Evolutionary conservation across 305 asterid genomes (phyloP).

Genomic region (Solanum hybrid): DNA sequence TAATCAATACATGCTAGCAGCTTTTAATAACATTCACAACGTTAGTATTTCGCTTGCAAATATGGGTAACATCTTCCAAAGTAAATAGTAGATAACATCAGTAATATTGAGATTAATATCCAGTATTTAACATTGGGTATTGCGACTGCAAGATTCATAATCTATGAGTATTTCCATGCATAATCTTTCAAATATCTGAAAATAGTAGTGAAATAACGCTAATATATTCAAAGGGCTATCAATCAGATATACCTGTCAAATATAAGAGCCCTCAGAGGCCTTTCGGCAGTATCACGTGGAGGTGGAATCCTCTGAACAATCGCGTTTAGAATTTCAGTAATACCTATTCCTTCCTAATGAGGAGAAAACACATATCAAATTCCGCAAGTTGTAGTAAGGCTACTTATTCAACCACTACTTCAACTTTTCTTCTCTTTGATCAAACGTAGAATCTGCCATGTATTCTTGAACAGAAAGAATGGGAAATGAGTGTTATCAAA

Average conservation of each 20-base stretch:
- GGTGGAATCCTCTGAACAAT: constrained; percentile 89
- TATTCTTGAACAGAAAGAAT: neutral
- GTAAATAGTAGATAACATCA: neutral
- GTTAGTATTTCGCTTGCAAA: neutral
- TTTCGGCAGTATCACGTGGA: constrained; percentile 62
- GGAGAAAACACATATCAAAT: constrained; percentile 8
- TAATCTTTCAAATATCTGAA: neutral
- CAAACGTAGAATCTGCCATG: neutral
- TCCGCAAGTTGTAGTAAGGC: neutral
- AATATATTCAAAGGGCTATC: neutral
- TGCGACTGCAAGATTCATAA: neutral
- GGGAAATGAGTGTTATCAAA: constrained; percentile 7
- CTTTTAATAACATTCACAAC: neutral
- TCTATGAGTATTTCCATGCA: neutral
- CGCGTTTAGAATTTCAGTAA: constrained; percentile 63
- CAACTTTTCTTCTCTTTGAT: neutral
- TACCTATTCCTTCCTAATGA: constrained; percentile 89
- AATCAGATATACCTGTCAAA: constrained; percentile 78
- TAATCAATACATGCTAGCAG: neutral
- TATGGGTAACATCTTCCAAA: neutral
- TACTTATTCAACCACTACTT: neutral
- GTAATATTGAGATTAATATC: neutral
- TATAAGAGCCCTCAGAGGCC: constrained; percentile 94
- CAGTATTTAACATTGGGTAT: neutral
- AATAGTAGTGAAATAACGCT: neutral